Base-by-base conservation (phyloP, 2,329 filamentous ascomycete species). In the Boeremia lycopersici region DNA sequence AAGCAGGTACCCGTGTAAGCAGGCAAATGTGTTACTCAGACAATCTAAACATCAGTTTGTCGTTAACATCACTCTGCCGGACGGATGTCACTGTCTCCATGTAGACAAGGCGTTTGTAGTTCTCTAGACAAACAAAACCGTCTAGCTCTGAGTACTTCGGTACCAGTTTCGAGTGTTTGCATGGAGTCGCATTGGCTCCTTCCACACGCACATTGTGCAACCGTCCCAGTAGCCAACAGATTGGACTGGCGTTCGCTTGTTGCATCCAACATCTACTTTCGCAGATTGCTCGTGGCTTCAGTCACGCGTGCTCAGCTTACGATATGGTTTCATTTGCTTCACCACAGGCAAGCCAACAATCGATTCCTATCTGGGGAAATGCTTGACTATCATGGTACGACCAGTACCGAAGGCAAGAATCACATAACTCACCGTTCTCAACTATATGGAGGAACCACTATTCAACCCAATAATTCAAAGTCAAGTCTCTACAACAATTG, bases 321-420 rank as follows among this genome's bases (percentile, higher is more conserved):
- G 45, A 28, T 56, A 38, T 48, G 30, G 44, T 48, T 48, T 38
- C 49, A 56, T 51, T 57, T 57, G 53, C 46, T 53, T 58, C 28
- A 30, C 51, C 51, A 34, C 35, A 43, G 53, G 19, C 46, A 52
- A 12, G 36, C 31, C 46, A 47, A 63, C 61, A 69, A 65, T 67
- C 57, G 46, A 39, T 41, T 25, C 36, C 26, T 11, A 12, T 8
- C 8, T n/a, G 3, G 36, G 36, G 13, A 25, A 36, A 50, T 33
- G 41, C 36, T 30, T 25, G 11, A 41, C 25, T 41, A 36, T 41
- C 25, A 12, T 30, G 17, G 29, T 41, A 17, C 6, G 7, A 29
- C 9, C 5, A 8, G n/a, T 10, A 19, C 29, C 29, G 4, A 6
- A n/a, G 6, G 9, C 1, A 28, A 29, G 10, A 35, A 9, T 2